A percentile compares a stretch with the other conserved stretches of the same genome.
Conservation (phyloP, 306 rosid genomes). For the Carpinus viminea region DNA sequence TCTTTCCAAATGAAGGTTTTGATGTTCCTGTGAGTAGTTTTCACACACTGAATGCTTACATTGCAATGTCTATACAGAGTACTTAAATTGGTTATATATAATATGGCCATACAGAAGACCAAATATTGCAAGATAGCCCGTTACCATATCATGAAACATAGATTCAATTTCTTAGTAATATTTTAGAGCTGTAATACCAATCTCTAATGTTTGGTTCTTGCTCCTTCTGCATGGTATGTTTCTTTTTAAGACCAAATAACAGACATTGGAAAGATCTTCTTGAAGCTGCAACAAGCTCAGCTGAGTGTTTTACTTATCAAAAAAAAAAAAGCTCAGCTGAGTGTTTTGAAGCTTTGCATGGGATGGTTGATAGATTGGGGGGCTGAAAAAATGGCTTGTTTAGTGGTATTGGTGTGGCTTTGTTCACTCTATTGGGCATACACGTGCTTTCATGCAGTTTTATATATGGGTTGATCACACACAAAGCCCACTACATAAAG, state of each 20-base stretch:
- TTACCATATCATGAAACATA: not conserved
- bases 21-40: conserved; percentile 5
- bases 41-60: not conserved
- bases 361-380: not conserved
- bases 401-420: not conserved
- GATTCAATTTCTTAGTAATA: not conserved
- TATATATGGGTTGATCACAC: not conserved
- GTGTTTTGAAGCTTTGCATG: not conserved
- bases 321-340: not conserved
- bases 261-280: not conserved
- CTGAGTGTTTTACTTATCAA: not conserved
- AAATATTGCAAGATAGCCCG: not conserved
- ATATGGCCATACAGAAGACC: not conserved
- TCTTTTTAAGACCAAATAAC: not conserved
- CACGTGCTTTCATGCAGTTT: not conserved
- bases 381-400: not conserved
- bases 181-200: not conserved
- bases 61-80: not conserved
- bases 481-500: not conserved
- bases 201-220: not conserved
- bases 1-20: conserved; percentile 8
- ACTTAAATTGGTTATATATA: not conserved
- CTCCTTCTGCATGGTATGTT: not conserved
- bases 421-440: not conserved
- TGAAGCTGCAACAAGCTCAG: not conserved